Conservation (phyloP, 495 filamentous ascomycete species). For the Aspergillus kassunensis region DNA sequence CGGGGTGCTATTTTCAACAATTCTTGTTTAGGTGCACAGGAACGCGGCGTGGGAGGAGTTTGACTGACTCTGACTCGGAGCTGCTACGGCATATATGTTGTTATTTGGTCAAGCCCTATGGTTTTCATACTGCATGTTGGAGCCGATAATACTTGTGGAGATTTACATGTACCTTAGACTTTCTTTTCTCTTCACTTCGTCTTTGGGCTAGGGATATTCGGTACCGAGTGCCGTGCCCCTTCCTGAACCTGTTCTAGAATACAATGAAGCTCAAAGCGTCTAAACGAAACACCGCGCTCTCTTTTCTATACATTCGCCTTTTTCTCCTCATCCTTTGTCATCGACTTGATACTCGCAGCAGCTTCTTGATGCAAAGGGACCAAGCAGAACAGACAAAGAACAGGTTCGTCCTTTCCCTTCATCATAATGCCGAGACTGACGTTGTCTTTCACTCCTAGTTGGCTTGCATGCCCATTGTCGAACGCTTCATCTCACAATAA, state of each 20-base stretch:
- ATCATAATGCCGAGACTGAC: no score
- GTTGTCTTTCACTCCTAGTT: no score
- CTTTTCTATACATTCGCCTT: neutral
- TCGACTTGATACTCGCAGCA: no score
- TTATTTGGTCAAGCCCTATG: slow-evolving; percentile 16
- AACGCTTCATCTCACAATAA: neutral
- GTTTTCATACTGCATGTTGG: slow-evolving; percentile 18
- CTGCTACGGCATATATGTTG: slow-evolving; percentile 28
- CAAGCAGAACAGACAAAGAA: no score
- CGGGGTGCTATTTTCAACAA: slow-evolving; percentile 9
- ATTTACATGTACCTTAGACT: slow-evolving; percentile 21
- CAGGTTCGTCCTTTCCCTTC: no score
- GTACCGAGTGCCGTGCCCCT: neutral
- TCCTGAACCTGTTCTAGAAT: neutral
- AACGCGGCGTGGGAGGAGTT: slow-evolving; percentile 42
- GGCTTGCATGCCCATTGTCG: no score
- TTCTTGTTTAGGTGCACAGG: slow-evolving; percentile 21
- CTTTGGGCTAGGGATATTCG: neutral
- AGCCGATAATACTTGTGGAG: slow-evolving; percentile 6
- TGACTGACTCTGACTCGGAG: slow-evolving; percentile 25
- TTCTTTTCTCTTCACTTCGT: slow-evolving; percentile 3
- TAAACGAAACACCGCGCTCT: slow-evolving; percentile 4
- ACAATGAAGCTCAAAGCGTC: neutral
- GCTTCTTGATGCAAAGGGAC: no score
- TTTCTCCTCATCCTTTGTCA: neutral